These are phyloP conservation scores for Cyclaneusma minus DNA, from an alignment of 2,329 filamentous ascomycete genomes.

Conservation along the genomic window DNA sequence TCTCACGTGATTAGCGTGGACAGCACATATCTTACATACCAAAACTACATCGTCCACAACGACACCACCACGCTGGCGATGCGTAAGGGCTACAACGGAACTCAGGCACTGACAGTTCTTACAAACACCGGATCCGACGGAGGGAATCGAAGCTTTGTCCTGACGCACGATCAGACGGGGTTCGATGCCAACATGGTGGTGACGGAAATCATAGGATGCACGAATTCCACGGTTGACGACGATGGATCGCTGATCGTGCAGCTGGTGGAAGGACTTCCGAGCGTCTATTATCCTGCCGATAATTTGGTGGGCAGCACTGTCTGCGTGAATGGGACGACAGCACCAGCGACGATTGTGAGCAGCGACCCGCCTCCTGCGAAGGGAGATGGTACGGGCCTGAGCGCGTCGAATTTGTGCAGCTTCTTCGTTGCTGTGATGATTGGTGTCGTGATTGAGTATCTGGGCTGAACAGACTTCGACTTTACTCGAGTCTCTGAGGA, in stretches of 20 bases:
- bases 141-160: conserved; percentile 16
- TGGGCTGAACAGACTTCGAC: too few relatives aligned
- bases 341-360: too few relatives aligned
- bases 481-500: too few relatives aligned
- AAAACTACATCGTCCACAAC: conserved; percentile 22
- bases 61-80: conserved; percentile 27
- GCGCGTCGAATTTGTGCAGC: too few relatives aligned
- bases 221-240: conserved; percentile 23
- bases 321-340: too few relatives aligned
- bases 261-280: conserved; percentile 26
- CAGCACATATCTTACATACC: conserved; percentile 22
- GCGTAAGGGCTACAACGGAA: conserved; percentile 24
- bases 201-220: conserved; percentile 29
- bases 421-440: too few relatives aligned
- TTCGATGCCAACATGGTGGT: conserved; percentile 20
- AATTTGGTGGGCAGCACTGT: too few relatives aligned
- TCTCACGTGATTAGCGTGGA: conserved; percentile 24
- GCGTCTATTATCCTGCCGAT: conserved; percentile 23
- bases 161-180: conserved; percentile 20
- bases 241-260: conserved; percentile 26
- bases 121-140: conserved; percentile 5
- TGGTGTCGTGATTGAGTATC: too few relatives aligned
- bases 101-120: conserved; percentile 22
- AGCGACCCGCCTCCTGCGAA: too few relatives aligned
- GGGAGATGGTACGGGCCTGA: too few relatives aligned